phyloP scores from a whole-genome alignment of 2,329 filamentous ascomycete species.

The Ophiostoma triangulosporum region DNA sequence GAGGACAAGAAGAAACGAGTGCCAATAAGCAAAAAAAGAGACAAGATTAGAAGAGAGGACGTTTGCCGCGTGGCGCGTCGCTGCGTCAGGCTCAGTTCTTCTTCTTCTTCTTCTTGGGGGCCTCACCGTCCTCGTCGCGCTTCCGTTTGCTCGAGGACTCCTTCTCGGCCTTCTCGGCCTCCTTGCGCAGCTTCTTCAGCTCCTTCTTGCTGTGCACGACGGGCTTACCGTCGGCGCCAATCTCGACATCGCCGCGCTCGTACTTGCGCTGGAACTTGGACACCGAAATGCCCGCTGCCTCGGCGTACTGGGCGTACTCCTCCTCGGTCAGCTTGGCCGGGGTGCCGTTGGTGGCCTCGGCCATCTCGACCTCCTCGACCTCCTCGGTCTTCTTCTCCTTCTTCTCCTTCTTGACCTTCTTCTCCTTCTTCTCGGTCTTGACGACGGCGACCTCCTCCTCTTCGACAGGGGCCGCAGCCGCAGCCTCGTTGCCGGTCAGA shows the following conservation, averaged over 20 bases:
- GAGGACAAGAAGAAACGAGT: neutral
- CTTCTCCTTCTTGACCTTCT: conserved; percentile 15
- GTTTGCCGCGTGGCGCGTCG: neutral
- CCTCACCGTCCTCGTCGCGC: conserved; percentile 53
- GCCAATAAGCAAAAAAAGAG: neutral
- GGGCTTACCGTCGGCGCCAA: conserved; percentile 51
- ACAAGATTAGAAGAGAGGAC: neutral
- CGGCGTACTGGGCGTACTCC: conserved; percentile 47
- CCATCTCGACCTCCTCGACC: conserved; percentile 9
- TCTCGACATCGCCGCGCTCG: conserved; percentile 59
- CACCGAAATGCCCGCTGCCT: conserved; percentile 53
- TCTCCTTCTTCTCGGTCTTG: conserved; percentile 26
- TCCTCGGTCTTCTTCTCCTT: conserved; percentile 13
- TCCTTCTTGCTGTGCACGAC: conserved; percentile 43
- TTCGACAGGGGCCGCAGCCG: conserved; percentile 25
- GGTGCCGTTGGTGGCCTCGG: conserved; percentile 7
- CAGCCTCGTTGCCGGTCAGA: conserved; percentile 53
- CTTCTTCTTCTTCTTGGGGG: conserved; percentile 39
- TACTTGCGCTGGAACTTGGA: conserved; percentile 70
- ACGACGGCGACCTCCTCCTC: conserved; percentile 25
- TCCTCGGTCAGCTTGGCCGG: conserved; percentile 35
- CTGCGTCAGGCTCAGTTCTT: too few relatives aligned
- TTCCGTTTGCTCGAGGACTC: conserved; percentile 45
- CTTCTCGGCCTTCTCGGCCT: conserved; percentile 19
- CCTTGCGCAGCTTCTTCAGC: conserved; percentile 23